These are phyloP conservation scores for Candida dajiaensis DNA, from an alignment of 805 yeast species.

Conservation along the genomic window DNA sequence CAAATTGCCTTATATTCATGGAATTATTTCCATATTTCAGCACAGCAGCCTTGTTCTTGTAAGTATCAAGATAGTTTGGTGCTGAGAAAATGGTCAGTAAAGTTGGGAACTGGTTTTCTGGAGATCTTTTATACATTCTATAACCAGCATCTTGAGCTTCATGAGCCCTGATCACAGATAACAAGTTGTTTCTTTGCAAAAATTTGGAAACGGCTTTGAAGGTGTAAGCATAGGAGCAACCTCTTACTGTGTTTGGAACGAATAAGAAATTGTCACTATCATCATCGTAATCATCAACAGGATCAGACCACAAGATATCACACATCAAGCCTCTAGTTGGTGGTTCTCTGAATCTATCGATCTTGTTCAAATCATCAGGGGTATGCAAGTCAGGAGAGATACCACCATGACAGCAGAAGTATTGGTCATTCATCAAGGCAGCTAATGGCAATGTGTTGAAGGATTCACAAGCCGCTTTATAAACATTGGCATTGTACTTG, in stretches of 20 bases:
- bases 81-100: constrained; percentile 90
- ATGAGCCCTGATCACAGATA: constrained; percentile 90
- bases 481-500: constrained; percentile 62
- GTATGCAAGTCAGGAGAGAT: constrained; percentile 76
- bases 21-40: constrained; percentile 86
- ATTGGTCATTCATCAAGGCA: constrained; percentile 89
- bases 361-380: constrained; percentile 57
- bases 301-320: constrained; percentile 95
- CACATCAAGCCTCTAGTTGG: constrained; percentile 94
- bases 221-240: constrained; percentile 88
- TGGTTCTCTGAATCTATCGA: constrained; percentile 85
- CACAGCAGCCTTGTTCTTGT: constrained; percentile 93
- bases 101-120: constrained; percentile 82
- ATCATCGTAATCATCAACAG: constrained; percentile 81
- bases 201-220: constrained; percentile 73
- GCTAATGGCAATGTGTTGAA: constrained; percentile 88
- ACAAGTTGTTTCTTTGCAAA: constrained; percentile 66
- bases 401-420: constrained; percentile 96
- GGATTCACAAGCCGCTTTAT: constrained; percentile 67
- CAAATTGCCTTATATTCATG: constrained; percentile 93
- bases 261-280: constrained; percentile 41
- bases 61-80: constrained; percentile 88
- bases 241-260: constrained; percentile 69
- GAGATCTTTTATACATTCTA: constrained; percentile 84
- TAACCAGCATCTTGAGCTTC: constrained; percentile 98